phyloP scores from a whole-genome alignment of 768 basidiomycete genomes.

The Lactifluus piperatus region DNA sequence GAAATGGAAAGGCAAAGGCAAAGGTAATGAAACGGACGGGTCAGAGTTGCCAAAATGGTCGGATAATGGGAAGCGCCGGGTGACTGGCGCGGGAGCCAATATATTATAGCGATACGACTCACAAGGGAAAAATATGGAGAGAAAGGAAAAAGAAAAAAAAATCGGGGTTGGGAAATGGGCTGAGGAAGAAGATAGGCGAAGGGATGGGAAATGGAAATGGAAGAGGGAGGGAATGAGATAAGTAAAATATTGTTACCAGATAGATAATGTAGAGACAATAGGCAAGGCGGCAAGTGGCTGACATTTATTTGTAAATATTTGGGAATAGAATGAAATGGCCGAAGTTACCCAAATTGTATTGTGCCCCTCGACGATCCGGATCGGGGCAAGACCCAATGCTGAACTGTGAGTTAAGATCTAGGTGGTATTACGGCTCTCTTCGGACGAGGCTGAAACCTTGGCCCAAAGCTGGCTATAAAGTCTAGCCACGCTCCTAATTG shows the following conservation, averaged over 20 bases:
- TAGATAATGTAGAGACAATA: slow-evolving; percentile 18
- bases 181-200: slow-evolving; percentile 5
- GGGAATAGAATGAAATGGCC: slow-evolving; percentile 14
- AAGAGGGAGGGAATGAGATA: slow-evolving; percentile 13
- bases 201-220: slow-evolving; percentile 17
- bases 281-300: slow-evolving; percentile 20
- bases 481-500: slow-evolving; percentile 15
- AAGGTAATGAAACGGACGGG: background rate
- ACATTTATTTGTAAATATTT: slow-evolving; percentile 15
- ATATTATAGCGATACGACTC: background rate
- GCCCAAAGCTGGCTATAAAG: slow-evolving; percentile 11
- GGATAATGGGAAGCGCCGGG: slow-evolving; percentile 2
- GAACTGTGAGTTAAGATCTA: slow-evolving; percentile 18
- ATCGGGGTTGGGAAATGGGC: background rate
- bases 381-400: slow-evolving; percentile 12
- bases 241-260: slow-evolving; percentile 13
- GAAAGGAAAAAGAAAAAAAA: slow-evolving; percentile 3
- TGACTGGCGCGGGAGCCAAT: background rate
- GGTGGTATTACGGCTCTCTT: slow-evolving; percentile 17
- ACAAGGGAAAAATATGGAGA: slow-evolving; percentile 18
- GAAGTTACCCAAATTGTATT: background rate
- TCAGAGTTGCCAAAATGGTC: background rate
- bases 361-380: slow-evolving; percentile 18
- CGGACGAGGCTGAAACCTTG: slow-evolving; percentile 5
- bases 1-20: background rate